Base-by-base conservation (phyloP, 169 alveolate species). In the Plasmodium chabaudi region DNA sequence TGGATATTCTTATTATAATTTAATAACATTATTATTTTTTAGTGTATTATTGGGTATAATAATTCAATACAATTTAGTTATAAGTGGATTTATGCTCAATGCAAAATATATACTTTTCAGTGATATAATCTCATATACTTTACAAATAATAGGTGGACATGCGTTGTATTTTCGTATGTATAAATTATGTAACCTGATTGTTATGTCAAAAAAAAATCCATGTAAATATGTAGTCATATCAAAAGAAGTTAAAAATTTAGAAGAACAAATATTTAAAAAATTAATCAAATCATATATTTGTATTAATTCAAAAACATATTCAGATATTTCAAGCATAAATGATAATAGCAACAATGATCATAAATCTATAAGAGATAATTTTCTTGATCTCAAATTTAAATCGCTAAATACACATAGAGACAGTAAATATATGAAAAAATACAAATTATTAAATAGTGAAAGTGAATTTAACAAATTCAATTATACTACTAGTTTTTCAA, bases 1-100 rank as follows among this genome's bases (percentile, higher is more conserved):
- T n/a, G 94, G 94, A 9, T 92, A 88, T 59, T 82, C 93, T 9
- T 92, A 77, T 34, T 72, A 73, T 46, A 88, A 84, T 84, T 74
- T 92, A 39, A 61, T 92, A n/a, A 84, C 88, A 55, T 86, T 88
- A 25, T 67, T 73, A 23, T 61, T 92, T 55, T 27, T 92, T 46
- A 74, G 93, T 57, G 51, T 84, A 42, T 61, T 72, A 3, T 34
- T 23, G 9, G 94, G 94, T 9, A 61, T 88, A 27, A 34, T 69
- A 9, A 71, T 82, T 12, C 93, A 88, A 59, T 82, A 61, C 57
- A 82, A 82, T 67, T 27, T 82, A 15, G 56, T 27, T 17, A 56
- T 82, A 9, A 59, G 44, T 47, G 70, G 63, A 23, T 72, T 72
- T 21, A 82, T 42, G 46, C 34, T 71, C 2, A 59, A 92, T 53